phyloP scores from a whole-genome alignment of 2,329 filamentous ascomycete genomes.

The Byssochlamys sp. region DNA sequence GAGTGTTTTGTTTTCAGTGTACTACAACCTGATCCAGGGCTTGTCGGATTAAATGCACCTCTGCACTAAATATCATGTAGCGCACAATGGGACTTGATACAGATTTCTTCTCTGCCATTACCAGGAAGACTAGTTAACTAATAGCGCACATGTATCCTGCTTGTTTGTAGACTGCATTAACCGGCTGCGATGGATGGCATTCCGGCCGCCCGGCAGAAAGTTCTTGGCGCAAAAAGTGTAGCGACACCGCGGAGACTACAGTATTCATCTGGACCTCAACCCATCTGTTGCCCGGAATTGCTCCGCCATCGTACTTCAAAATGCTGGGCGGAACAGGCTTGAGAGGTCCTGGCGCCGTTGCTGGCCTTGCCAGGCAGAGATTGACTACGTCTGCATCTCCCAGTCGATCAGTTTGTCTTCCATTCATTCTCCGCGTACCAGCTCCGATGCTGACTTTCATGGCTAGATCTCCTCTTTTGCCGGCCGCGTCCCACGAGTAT shows the following conservation, averaged over 20 bases:
- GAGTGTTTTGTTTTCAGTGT: constrained; percentile 12
- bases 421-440: constrained; percentile 1
- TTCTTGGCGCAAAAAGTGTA: constrained; percentile 14
- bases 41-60: background rate
- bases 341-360: constrained; percentile 37
- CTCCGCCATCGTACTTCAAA: constrained; percentile 12
- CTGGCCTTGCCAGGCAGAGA: constrained; percentile 26
- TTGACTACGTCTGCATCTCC: constrained; percentile 19
- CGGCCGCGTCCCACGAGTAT: constrained; percentile 14
- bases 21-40: background rate
- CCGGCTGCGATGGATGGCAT: background rate
- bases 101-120: background rate
- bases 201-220: constrained; percentile 29
- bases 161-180: background rate
- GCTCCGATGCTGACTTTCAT: constrained; percentile 10
- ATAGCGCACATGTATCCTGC: background rate
- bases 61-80: background rate
- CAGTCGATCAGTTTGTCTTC: constrained; percentile 27
- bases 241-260: background rate
- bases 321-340: constrained; percentile 51
- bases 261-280: background rate
- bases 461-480: constrained; percentile 28
- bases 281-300: constrained; percentile 1
- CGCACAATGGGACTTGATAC: background rate
- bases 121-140: background rate